Evolutionary conservation across 2,329 filamentous ascomycete species (phyloP), one percentile per base, ranked within the genome.

Genomic region (Cladobotryum protrusum): DNA sequence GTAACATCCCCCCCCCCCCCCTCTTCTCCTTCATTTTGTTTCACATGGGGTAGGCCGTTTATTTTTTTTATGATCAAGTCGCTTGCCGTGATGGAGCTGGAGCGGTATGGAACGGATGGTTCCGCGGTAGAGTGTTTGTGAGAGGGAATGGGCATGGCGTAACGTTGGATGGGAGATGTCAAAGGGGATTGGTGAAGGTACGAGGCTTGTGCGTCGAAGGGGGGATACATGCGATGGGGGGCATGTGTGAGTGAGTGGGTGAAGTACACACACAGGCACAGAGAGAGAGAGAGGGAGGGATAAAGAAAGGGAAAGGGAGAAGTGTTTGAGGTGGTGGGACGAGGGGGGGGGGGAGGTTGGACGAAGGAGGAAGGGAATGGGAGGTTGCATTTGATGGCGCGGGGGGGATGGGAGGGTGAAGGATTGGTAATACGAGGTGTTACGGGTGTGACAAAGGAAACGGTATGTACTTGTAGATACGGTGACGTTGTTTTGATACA

Each of bases 21-120:
- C 43, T 42, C n/a, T n/a, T n/a, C n/a, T 44, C 43, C 6, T 29
- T 29, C 24, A 29, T 46, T 43, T 20, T 50, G 48, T 50, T 50
- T 50, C 48, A 50, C 48, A 18, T 33, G 44, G 39, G 48, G 48
- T 43, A 46, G 48, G 42, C 24, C 24, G n/a, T n/a, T n/a, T n/a
- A n/a, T n/a, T 29, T 29, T 29, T 43, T 50, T 43, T 43, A 47
- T 43, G 48, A 50, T 43, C 48, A 50, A 46, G 48, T 50, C 48
- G 48, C 48, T 50, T 50, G 48, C 48, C 43, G 43, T 47, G 43
- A 19, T 42, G 13, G 13, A 18, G 15, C 15, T 42, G 39, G 15
- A 17, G 19, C 18, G 39, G 39, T 29, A 29, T 6, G 24, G 24
- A 29, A 42, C 39, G 39, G 39, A 42, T 13, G 15, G 20, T 42